phyloP scores from a whole-genome alignment of 1,284 basidiomycete genomes.

The Austroboletus olivaceoglutinosus region DNA sequence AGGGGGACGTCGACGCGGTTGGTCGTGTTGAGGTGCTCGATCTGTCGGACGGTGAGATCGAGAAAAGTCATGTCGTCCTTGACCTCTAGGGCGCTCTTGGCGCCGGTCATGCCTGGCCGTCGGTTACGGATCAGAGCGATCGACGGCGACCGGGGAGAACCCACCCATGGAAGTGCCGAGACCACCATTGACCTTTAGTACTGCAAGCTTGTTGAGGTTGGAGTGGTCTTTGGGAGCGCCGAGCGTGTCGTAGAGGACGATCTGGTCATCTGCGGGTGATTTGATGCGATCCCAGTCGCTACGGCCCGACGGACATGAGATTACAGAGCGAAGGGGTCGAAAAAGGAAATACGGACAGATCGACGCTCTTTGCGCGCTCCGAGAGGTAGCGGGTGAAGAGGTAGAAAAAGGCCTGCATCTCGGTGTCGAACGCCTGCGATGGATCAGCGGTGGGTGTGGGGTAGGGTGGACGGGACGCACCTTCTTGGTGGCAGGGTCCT shows the following conservation, averaged over 20 bases:
- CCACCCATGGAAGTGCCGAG: conserved; percentile 95
- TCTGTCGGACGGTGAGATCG: conserved; percentile 95
- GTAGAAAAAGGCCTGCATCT: conserved; percentile 99
- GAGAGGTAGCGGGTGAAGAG: conserved; percentile 98
- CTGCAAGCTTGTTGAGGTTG: conserved; percentile 92
- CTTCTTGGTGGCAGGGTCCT: conserved; percentile 80
- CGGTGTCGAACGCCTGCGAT: conserved; percentile 86
- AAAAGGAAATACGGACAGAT: conserved; percentile 69
- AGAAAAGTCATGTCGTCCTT: conserved; percentile 99
- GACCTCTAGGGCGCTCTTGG: conserved; percentile 89
- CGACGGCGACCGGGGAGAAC: conserved; percentile 19
- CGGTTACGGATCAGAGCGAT: conserved; percentile 11
- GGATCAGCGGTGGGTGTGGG: conserved; percentile 12
- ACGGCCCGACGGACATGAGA: conserved; percentile 16
- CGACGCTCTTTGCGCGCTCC: conserved; percentile 92
- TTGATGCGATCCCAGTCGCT: conserved; percentile 99
- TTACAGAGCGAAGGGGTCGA: conserved; percentile 4
- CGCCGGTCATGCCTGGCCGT: conserved; percentile 80
- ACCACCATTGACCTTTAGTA: conserved; percentile 99
- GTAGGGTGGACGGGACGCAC: conserved; percentile 43
- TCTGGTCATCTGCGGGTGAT: conserved; percentile 90
- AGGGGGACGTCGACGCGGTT: conserved; percentile 86
- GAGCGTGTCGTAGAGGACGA: conserved; percentile 85
- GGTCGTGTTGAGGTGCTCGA: conserved; percentile 83
- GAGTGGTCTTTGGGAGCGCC: conserved; percentile 57